Conservation (phyloP, 768 basidiomycete species). For the Mrakia frigida region DNA sequence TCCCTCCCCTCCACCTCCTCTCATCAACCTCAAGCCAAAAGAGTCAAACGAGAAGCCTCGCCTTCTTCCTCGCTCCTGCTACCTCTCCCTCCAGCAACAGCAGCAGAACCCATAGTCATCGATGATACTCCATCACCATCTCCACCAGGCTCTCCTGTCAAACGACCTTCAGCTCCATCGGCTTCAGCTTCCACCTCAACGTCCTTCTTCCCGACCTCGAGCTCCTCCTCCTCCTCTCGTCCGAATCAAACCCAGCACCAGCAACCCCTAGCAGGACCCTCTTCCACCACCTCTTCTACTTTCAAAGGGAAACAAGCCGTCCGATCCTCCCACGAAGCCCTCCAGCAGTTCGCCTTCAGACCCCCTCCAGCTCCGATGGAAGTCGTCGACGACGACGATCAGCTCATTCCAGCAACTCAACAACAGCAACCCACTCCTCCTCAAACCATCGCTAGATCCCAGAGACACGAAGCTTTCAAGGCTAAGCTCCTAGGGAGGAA, state of each 20-base stretch:
- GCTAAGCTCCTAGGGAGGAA: neutral
- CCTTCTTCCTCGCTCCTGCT: too few relatives aligned
- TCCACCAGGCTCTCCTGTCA: neutral
- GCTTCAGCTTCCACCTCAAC: neutral
- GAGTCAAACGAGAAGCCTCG: neutral
- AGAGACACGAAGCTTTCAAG: constrained; percentile 16
- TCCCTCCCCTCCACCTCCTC: constrained; percentile 13
- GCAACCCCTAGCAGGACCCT: neutral
- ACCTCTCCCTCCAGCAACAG: neutral
- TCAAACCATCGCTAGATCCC: neutral
- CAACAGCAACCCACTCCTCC: neutral
- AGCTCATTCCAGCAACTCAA: neutral
- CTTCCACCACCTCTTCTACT: neutral
- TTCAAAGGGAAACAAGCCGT: neutral
- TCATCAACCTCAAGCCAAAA: neutral
- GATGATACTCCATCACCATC: neutral
- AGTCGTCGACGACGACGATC: neutral
- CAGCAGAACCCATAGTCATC: constrained; percentile 8
- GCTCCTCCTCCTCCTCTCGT: neutral
- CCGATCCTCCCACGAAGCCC: neutral
- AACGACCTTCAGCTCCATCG: neutral
- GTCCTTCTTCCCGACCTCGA: neutral
- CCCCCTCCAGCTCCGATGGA: neutral
- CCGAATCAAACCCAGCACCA: neutral
- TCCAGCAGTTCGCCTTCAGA: neutral